Conservation (phyloP, 345 rosid genomes). For the Pelargonium nanum region DNA sequence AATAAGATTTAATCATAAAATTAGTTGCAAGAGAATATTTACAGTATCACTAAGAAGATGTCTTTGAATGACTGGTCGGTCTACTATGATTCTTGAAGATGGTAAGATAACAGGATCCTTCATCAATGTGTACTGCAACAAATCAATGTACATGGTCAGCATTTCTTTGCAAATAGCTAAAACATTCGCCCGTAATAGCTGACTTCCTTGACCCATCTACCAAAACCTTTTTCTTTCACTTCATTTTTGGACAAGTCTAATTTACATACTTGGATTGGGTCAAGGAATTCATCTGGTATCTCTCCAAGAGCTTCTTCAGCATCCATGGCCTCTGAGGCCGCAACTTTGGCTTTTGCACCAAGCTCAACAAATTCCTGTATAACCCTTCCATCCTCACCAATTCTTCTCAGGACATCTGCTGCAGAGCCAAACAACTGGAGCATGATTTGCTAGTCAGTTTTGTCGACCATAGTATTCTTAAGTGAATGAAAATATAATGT, state of each 20-base stretch:
- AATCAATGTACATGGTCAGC: neutral
- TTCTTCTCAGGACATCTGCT: conserved; percentile 67
- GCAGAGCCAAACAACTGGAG: conserved; percentile 81
- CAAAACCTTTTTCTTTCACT: no score
- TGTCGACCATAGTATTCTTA: conserved; percentile 1
- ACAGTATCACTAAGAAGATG: conserved; percentile 95
- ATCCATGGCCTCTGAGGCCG: conserved; percentile 94
- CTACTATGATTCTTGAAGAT: conserved; percentile 74
- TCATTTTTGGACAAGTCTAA: no score
- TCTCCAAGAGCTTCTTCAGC: conserved; percentile 93
- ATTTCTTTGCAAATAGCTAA: no score
- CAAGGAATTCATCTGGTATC: conserved; percentile 97
- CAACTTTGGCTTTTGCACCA: conserved; percentile 72
- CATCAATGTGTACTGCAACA: conserved; percentile 75
- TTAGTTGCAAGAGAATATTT: conserved; percentile 6
- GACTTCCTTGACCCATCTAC: no score
- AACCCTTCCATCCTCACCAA: conserved; percentile 68
- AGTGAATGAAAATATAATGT: conserved; percentile 2
- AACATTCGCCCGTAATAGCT: no score
- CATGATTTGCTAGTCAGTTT: conserved; percentile 13
- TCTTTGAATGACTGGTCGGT: conserved; percentile 87
- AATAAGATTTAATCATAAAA: no score
- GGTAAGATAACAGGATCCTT: conserved; percentile 98
- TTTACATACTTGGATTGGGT: conserved; percentile 77
- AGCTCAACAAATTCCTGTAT: conserved; percentile 67